Evolutionary conservation across 768 basidiomycete species (phyloP).

Genomic region (Neoboletus brunneissimus): DNA sequence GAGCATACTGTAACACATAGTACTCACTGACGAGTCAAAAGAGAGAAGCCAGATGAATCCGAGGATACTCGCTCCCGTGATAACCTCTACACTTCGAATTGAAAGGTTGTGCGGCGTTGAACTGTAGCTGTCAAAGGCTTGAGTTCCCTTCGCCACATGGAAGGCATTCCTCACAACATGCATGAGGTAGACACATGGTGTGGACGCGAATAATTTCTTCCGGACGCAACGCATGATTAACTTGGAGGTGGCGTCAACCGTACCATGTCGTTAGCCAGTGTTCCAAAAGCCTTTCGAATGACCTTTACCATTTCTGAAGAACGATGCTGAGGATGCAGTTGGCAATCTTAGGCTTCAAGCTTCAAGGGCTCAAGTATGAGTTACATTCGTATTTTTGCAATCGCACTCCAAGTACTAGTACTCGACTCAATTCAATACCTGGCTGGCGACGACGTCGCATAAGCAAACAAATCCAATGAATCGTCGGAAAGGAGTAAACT

Average conservation of each 20-base stretch:
- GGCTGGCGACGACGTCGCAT: conserved; percentile 29
- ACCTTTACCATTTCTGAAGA: neutral
- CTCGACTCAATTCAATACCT: conserved; percentile 13
- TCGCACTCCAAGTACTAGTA: too few species aligned
- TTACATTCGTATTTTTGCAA: too few species aligned
- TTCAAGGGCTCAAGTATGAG: too few species aligned
- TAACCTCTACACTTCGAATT: neutral
- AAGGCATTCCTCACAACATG: conserved; percentile 1
- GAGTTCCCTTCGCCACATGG: conserved; percentile 2
- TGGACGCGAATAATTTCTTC: neutral
- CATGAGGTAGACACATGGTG: conserved; percentile 25
- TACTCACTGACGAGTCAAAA: conserved; percentile 10
- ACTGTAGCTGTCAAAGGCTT: neutral
- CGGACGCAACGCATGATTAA: neutral
- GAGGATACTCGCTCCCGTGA: neutral
- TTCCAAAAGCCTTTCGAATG: neutral
- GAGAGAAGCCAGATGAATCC: neutral
- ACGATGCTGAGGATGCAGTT: too few species aligned
- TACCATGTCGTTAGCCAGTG: neutral
- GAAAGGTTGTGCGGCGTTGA: conserved; percentile 5
- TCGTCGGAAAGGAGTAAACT: conserved; percentile 42
- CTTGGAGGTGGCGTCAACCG: neutral
- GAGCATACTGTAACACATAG: neutral
- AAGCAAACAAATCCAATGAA: conserved; percentile 48
- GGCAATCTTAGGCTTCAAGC: too few species aligned